Conservation (phyloP, 352 stramenopile species). For the Phytophthora multivora region DNA sequence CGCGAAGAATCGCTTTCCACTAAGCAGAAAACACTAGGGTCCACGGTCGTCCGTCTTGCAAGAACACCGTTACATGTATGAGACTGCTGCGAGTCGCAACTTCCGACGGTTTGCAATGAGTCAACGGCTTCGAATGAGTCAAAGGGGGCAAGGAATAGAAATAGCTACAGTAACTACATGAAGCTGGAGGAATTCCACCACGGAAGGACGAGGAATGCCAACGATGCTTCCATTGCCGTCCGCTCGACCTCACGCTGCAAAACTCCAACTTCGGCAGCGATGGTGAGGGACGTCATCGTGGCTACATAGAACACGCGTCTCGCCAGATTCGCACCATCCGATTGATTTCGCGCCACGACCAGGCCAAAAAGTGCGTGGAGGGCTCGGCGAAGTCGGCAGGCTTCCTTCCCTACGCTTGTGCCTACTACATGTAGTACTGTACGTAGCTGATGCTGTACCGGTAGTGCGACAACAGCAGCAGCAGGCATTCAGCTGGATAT, state of each 20-base stretch:
- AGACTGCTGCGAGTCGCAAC: no score
- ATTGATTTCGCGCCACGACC: slow-evolving; percentile 9
- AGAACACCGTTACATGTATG: neutral
- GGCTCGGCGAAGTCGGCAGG: slow-evolving; percentile 13
- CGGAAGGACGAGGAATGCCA: neutral
- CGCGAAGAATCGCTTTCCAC: neutral
- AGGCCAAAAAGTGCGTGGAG: slow-evolving; percentile 13
- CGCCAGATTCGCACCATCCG: slow-evolving; percentile 7
- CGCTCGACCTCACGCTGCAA: slow-evolving; percentile 8
- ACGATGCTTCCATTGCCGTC: no score
- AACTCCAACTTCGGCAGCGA: neutral
- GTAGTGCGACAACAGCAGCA: neutral
- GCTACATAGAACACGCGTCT: slow-evolving; percentile 8
- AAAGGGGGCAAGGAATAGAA: neutral
- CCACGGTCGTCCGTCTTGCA: neutral
- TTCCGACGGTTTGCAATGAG: neutral
- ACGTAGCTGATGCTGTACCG: no score
- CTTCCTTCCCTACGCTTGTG: slow-evolving; percentile 13
- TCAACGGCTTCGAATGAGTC: slow-evolving; percentile 6
- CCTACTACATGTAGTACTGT: no score
- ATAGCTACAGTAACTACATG: no score
- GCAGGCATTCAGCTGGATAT: neutral
- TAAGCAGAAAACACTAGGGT: neutral
- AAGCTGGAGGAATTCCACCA: no score
- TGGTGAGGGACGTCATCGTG: slow-evolving; percentile 13